Conservation (phyloP, 768 basidiomycete species). For the Termitomyces sp. region DNA sequence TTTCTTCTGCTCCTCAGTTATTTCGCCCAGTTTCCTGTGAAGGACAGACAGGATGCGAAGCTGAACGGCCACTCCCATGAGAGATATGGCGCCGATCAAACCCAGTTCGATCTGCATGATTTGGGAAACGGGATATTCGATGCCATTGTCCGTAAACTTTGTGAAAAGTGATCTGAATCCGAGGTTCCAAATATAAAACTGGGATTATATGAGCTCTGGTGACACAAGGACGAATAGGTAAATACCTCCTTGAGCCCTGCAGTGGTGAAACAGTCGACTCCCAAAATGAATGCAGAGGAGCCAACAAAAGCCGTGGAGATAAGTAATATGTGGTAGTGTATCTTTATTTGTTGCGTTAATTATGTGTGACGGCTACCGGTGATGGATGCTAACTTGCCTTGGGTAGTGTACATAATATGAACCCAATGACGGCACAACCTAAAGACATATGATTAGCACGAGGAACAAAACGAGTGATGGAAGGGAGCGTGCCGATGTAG, state of each 20-base stretch:
- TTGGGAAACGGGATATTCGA: conserved; percentile 80
- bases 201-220: neutral
- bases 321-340: conserved; percentile 85
- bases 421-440: conserved; percentile 74
- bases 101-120: conserved; percentile 94
- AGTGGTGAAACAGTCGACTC: conserved; percentile 90
- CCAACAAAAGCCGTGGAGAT: conserved; percentile 88
- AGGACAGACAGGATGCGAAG: conserved; percentile 80
- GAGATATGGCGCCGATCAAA: conserved; percentile 73
- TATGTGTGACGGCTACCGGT: conserved; percentile 5
- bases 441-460: conserved; percentile 15
- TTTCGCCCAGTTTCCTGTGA: conserved; percentile 74
- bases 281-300: conserved; percentile 85
- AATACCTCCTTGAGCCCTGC: conserved; percentile 88
- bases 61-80: conserved; percentile 90
- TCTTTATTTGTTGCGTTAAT: conserved; percentile 26
- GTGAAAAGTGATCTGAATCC: conserved; percentile 81
- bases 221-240: conserved; percentile 6
- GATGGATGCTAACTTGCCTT: conserved; percentile 33
- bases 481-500: conserved; percentile 60
- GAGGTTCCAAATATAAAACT: conserved; percentile 97
- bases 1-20: conserved; percentile 66
- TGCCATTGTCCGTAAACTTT: conserved; percentile 60
- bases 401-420: conserved; percentile 80
- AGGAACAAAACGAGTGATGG: conserved; percentile 4